Percentiles rank a stretch among this genome's conserved stretches.
Evolutionary conservation across 306 rosid species (phyloP).

Genomic region (Spatholobus suberectus): DNA sequence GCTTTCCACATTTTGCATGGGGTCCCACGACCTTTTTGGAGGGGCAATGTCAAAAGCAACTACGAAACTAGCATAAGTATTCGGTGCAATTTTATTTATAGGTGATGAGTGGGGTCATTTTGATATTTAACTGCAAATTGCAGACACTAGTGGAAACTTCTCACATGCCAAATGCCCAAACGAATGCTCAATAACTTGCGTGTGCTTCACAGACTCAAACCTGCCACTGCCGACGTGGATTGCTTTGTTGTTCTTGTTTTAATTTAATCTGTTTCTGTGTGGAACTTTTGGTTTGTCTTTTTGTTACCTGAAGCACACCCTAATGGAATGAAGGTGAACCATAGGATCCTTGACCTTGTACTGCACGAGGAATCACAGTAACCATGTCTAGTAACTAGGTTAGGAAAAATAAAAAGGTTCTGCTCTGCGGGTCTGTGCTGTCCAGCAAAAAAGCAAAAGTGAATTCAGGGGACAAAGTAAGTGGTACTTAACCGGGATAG

Average conservation of each 20-base stretch:
- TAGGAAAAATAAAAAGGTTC: conserved; percentile 1
- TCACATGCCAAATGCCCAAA: conserved; percentile 1
- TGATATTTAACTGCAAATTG: conserved; percentile 36
- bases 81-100: conserved; percentile 8
- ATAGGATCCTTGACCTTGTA: background rate
- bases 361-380: conserved; percentile 28
- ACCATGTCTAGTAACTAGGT: conserved; percentile 39
- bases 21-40: background rate
- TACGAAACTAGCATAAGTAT: background rate
- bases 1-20: background rate
- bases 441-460: conserved; percentile 45
- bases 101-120: conserved; percentile 21
- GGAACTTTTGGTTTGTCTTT: conserved; percentile 39
- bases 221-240: background rate
- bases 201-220: conserved; percentile 6
- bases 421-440: conserved; percentile 28
- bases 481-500: background rate
- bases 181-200: background rate
- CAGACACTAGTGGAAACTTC: background rate
- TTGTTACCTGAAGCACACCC: conserved; percentile 39
- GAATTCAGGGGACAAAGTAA: background rate
- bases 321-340: conserved; percentile 9
- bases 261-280: background rate
- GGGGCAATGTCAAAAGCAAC: background rate
- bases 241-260: background rate